Conservation (phyloP, 2,329 filamentous ascomycete species). For the Penicillium sp. region DNA sequence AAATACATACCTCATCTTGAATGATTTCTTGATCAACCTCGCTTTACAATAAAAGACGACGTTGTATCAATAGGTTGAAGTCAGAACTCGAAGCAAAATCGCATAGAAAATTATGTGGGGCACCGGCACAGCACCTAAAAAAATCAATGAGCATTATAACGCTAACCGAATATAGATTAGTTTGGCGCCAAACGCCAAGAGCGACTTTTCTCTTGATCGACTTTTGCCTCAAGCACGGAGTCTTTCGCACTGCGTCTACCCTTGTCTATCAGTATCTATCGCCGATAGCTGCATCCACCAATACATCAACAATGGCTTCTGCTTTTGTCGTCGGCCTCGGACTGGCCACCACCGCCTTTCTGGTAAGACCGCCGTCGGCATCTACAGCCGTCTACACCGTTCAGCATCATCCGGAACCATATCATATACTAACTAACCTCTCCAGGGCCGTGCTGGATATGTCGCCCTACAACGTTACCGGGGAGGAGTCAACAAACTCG, state of each 20-base stretch:
- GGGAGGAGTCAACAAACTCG: constrained; percentile 65
- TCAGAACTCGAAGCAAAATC: constrained; percentile 16
- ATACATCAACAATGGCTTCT: constrained; percentile 36
- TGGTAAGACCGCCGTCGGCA: no score
- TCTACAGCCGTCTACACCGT: neutral
- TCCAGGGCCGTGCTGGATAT: constrained; percentile 82
- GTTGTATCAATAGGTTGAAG: constrained; percentile 11
- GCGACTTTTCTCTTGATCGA: constrained; percentile 35
- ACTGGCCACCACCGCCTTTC: constrained; percentile 62
- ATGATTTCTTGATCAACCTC: neutral
- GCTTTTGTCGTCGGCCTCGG: constrained; percentile 43
- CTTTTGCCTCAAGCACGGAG: neutral
- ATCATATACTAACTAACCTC: constrained; percentile 10
- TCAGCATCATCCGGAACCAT: neutral
- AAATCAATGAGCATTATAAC: neutral
- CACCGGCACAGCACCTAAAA: neutral
- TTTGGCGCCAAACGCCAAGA: constrained; percentile 9
- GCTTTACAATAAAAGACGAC: neutral
- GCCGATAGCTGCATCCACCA: neutral
- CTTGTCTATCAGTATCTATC: neutral
- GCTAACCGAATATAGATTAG: neutral
- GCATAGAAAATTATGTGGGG: constrained; percentile 15
- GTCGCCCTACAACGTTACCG: constrained; percentile 82
- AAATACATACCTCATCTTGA: constrained; percentile 20
- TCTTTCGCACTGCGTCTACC: neutral